A percentile compares a stretch with the other conserved stretches of the same genome.
These are phyloP conservation scores for Marasmius tenuissimus DNA, from an alignment of 1,284 basidiomycete species.

Conservation along the genomic window DNA sequence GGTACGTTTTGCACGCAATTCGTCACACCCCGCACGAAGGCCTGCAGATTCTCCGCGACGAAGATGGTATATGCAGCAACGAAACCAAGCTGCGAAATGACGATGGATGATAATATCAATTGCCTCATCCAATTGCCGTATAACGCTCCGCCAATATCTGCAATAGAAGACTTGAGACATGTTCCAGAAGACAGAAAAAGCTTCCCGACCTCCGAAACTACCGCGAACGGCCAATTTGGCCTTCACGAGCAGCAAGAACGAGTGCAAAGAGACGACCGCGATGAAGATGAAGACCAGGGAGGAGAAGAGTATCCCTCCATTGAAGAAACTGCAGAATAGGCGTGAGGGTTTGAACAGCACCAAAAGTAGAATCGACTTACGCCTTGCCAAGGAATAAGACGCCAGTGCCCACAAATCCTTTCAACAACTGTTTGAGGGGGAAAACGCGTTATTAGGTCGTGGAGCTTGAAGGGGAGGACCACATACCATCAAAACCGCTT, in stretches of 20 bases:
- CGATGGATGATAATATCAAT: constrained; percentile 85
- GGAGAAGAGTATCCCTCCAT: constrained; percentile 95
- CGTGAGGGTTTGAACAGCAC: not conserved
- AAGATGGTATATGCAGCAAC: constrained; percentile 94
- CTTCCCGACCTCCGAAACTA: constrained; percentile 81
- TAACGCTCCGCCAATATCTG: constrained; percentile 91
- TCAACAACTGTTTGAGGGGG: constrained; percentile 68
- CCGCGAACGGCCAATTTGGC: constrained; percentile 90
- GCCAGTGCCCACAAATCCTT: constrained; percentile 96
- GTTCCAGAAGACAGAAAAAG: not conserved
- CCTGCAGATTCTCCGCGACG: constrained; percentile 87
- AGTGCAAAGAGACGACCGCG: constrained; percentile 88
- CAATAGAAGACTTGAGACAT: constrained; percentile 8
- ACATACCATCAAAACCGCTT: constrained; percentile 88
- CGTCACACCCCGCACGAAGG: constrained; percentile 86
- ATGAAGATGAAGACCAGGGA: constrained; percentile 77
- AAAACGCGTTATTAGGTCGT: constrained; percentile 4
- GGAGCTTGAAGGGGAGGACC: constrained; percentile 1
- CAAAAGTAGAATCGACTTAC: constrained; percentile 37
- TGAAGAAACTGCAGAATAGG: constrained; percentile 71
- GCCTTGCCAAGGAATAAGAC: constrained; percentile 96
- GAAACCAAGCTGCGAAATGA: constrained; percentile 89
- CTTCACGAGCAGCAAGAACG: constrained; percentile 90
- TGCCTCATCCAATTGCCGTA: constrained; percentile 95
- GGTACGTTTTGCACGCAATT: constrained; percentile 74